These are phyloP conservation scores for Trichoderma sp. DNA, from an alignment of 2,329 filamentous ascomycete genomes.

Conservation along the genomic window DNA sequence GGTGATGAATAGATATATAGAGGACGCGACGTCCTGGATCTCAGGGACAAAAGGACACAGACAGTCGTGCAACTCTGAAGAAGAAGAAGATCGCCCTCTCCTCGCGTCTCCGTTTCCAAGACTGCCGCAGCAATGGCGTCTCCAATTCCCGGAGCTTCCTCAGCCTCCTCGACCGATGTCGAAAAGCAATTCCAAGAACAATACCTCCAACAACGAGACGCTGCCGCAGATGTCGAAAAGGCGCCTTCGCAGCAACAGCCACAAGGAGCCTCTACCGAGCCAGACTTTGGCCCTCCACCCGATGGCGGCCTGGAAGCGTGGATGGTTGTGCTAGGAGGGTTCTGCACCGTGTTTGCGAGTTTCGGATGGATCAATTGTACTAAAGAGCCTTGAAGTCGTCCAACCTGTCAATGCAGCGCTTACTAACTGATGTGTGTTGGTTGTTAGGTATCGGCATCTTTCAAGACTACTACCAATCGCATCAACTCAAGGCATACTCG, in stretches of 20 bases:
- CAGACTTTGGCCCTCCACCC: neutral
- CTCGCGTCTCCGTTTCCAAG: neutral
- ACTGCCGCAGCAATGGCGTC: neutral
- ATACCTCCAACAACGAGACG: neutral
- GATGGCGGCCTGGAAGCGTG: neutral
- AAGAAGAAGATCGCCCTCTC: neutral
- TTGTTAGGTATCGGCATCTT: neutral
- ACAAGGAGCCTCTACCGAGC: neutral
- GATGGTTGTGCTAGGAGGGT: neutral
- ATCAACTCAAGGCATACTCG: neutral
- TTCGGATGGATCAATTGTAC: neutral
- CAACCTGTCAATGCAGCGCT: neutral
- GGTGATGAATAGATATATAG: neutral
- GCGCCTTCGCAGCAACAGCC: neutral
- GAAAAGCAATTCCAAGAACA: neutral
- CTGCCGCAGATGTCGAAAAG: neutral
- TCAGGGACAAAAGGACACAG: neutral
- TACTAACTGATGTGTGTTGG: neutral
- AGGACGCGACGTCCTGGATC: neutral
- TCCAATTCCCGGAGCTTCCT: neutral
- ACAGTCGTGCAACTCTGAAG: neutral
- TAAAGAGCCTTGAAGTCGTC: neutral
- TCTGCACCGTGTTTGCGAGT: neutral
- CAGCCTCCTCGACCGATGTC: neutral
- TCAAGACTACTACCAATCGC: neutral